Evolutionary conservation across 192 early-diverging fungal genomes (phyloP), one percentile per base, ranked within the genome.

Genomic region (Coemansia sp.): DNA sequence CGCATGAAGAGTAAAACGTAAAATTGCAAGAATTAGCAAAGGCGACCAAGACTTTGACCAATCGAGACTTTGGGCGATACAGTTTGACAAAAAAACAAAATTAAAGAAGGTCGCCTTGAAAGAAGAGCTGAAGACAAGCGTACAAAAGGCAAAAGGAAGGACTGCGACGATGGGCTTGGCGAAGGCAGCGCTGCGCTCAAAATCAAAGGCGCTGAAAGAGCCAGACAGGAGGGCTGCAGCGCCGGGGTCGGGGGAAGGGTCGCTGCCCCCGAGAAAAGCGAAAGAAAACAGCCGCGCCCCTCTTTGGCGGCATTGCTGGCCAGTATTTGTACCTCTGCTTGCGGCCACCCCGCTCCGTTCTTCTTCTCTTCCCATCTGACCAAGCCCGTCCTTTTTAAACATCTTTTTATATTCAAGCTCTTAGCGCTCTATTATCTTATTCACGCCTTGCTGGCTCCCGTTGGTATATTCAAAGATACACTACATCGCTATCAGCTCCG

Each of bases 1-100:
- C 69, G 74, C 74, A 77, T 77, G 36, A 57, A 73, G 11, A 14
- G 11, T 26, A 46, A 56, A 49, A 21, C 15, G 18, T 3, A 24
- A 49, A 26, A 3, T 9, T 25, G 25, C 12, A 21, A 11, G 24
- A 21, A 31, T 23, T 0, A 54, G 52, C 52, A 28, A 26, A 6
- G 17, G 5, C 24, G 4, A 55, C 21, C 24, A 10, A 44, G n/a
- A 18, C 51, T 44, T 25, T 34, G 31, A 9, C 17, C 12, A 23
- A 66, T 17, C 15, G 60, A 36, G 37, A 38, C 37, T 42, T 42
- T 14, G 40, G 40, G 40, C 40, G 40, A 42, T 42, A 47, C 21
- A 47, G 44, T 28, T 11, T 36, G 25, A 26, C 23, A 24, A 51
- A 31, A 34, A 31, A 56, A 17, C 9, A 15, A 14, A 56, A 56